Base-by-base conservation (phyloP, 768 basidiomycete genomes). In the Leccinum longicurvipes region DNA sequence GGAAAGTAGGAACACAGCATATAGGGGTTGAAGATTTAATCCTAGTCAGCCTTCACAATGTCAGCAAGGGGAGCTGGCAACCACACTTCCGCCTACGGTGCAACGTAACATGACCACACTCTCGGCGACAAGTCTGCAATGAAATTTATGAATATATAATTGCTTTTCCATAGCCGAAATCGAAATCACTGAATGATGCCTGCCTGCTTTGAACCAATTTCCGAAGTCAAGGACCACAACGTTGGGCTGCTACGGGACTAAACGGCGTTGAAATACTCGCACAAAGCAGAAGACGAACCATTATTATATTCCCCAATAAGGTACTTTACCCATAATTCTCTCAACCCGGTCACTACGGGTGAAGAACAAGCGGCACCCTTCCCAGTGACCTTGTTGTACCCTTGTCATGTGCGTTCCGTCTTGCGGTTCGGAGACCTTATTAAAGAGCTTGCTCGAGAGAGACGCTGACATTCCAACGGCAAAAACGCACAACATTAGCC, bases 21-120 rank as follows among this genome's bases (percentile, higher is more conserved):
- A 84, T 91, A 69, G 78, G 69, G 32, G 72, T 87, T 3, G 86
- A 86, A 25, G 82, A 91, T 65, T 75, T 91, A 46, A 73, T 86
- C 47, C 80, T 91, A 47, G 86, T 91, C 60, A 86, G 86, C 61
- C 82, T 91, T 52, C 87, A 91, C 71, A 89, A 91, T 60, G 87
- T 90, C 49, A 89, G 87, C 9, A 82, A 87, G 71, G 89, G 89
- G 10, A 85, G 84, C 54, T 91, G 89, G 89, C 89, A 91, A 57
- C 87, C 88, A 21, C 87, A 91, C 54, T 71, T 91, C 42, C 80
- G 87, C 65, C 75, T 90, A 14, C 64, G 57, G 24, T 42, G 34
- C 39, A 25, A 54, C 14, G 10, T 60, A 34, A 29, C 10, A 48
- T 41, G 51, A 62, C 19, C 24, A 39, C 31, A 51, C 11, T 7